phyloP scores from a whole-genome alignment of 176 grass and related monocot species.

The Leersia perrieri region DNA sequence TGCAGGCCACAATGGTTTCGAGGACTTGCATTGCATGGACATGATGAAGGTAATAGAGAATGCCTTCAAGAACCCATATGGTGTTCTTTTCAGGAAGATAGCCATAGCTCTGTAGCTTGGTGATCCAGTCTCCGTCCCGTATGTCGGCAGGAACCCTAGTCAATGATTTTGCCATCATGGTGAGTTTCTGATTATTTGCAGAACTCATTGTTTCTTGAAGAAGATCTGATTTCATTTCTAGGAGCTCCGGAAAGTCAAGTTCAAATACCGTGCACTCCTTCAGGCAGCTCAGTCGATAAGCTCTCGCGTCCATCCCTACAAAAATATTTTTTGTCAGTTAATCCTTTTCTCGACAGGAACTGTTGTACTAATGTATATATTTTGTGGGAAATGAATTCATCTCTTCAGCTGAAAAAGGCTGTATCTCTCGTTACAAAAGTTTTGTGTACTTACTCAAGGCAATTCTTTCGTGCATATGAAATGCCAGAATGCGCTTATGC shows the following conservation, averaged over 20 bases:
- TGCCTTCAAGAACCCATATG: constrained; percentile 94
- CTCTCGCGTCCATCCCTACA: constrained; percentile 93
- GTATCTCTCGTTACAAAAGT: background rate
- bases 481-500: background rate
- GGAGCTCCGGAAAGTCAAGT: constrained; percentile 81
- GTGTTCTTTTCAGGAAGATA: constrained; percentile 73
- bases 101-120: constrained; percentile 64
- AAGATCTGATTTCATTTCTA: constrained; percentile 70
- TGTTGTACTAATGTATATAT: constrained; percentile 7
- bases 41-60: constrained; percentile 82
- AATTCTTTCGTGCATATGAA: background rate
- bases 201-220: constrained; percentile 61
- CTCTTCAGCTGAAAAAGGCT: background rate
- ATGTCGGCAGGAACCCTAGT: constrained; percentile 66
- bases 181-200: constrained; percentile 41
- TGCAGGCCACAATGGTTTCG: constrained; percentile 49
- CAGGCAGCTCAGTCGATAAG: constrained; percentile 73
- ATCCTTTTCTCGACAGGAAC: background rate
- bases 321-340: background rate
- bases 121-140: constrained; percentile 64
- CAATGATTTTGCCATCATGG: constrained; percentile 52
- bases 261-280: constrained; percentile 79
- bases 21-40: constrained; percentile 80
- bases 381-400: constrained; percentile 3
- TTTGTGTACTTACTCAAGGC: background rate